Conservation (phyloP, 164 flowering plant species). For the Paratinospora sagittata region DNA sequence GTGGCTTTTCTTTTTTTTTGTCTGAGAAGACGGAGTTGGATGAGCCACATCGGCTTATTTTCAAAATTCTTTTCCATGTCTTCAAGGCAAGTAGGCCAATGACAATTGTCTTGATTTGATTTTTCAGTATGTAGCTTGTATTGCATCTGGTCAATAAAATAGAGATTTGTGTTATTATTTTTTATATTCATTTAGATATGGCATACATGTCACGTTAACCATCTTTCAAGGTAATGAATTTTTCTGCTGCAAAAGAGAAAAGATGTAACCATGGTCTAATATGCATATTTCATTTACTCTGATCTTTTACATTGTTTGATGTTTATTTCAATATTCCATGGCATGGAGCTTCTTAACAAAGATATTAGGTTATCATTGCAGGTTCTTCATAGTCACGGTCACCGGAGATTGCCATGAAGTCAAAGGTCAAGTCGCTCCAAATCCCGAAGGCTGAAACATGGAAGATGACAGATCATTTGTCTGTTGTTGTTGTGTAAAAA, state of each 20-base stretch:
- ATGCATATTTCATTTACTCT: not conserved
- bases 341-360: not conserved
- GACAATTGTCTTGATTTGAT: no score
- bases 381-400: slow-evolving; percentile 69
- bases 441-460: slow-evolving; percentile 34
- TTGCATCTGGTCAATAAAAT: no score
- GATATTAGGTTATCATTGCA: slow-evolving; percentile 26
- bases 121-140: no score
- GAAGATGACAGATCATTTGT: slow-evolving; percentile 40
- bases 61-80: no score
- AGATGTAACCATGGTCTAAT: not conserved
- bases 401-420: slow-evolving; percentile 44
- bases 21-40: not conserved
- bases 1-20: not conserved
- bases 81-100: no score
- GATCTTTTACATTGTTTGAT: not conserved
- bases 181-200: no score
- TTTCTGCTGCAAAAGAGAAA: not conserved
- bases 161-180: no score
- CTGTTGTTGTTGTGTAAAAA: slow-evolving; percentile 41
- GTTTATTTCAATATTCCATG: not conserved
- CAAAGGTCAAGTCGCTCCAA: slow-evolving; percentile 50
- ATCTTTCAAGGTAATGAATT: not conserved
- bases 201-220: not conserved
- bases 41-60: no score